phyloP scores from a whole-genome alignment of 163 green algal genomes.

The Coccomyxa subellipsoidea region DNA sequence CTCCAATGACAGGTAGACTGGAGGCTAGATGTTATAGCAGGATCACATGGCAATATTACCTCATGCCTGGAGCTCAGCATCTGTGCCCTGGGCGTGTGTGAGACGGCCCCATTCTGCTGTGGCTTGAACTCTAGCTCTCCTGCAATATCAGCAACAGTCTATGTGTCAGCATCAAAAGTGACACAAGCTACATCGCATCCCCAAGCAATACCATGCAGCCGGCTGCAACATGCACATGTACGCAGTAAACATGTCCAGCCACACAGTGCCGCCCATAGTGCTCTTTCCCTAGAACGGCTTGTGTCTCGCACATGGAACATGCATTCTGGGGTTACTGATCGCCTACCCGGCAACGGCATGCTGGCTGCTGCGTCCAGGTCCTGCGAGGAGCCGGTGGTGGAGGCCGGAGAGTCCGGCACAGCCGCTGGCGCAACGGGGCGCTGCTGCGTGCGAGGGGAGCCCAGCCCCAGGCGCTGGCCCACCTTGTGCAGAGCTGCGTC shows the following conservation, averaged over 20 bases:
- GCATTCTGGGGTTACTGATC: too few relatives aligned
- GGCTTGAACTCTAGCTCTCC: neutral
- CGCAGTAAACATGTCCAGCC: too few relatives aligned
- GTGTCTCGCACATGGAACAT: too few relatives aligned
- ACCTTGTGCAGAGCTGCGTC: neutral
- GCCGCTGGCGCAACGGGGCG: neutral
- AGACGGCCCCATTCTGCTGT: neutral
- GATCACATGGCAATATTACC: too few relatives aligned
- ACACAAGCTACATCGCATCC: too few relatives aligned
- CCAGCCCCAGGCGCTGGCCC: neutral
- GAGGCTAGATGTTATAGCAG: too few relatives aligned
- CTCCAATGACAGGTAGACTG: neutral
- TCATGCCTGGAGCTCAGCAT: neutral
- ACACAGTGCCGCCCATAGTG: too few relatives aligned
- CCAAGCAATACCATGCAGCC: too few relatives aligned
- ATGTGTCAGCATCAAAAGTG: too few relatives aligned
- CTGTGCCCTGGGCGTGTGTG: neutral
- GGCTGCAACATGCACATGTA: too few relatives aligned
- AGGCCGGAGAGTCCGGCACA: neutral
- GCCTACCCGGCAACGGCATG: neutral
- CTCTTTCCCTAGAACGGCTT: too few relatives aligned
- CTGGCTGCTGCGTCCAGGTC: neutral
- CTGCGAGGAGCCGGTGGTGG: neutral
- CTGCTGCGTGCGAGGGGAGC: neutral
- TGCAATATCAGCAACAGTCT: too few relatives aligned